Percentiles rank a stretch among this genome's conserved stretches.
Evolutionary conservation across 2,329 filamentous ascomycete genomes (phyloP).

Genomic region (Endoconidiophora polonica): DNA sequence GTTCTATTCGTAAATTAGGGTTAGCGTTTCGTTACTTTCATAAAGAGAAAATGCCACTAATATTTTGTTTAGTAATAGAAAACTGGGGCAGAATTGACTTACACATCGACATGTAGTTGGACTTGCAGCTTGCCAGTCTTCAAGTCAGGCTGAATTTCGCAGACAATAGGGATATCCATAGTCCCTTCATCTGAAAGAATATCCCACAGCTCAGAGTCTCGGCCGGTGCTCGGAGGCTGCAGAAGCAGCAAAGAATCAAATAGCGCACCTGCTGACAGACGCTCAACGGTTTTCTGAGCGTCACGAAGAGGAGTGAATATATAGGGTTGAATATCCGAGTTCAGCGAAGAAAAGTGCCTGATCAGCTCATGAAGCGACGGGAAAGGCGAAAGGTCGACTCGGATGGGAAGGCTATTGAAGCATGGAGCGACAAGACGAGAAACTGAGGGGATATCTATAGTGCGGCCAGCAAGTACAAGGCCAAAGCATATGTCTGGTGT

Average conservation of each 20-base stretch:
- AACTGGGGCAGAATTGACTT: constrained; percentile 13
- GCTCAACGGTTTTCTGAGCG: constrained; percentile 39
- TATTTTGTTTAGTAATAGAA: neutral
- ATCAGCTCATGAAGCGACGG: constrained; percentile 37
- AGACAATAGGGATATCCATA: constrained; percentile 64
- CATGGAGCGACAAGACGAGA: constrained; percentile 70
- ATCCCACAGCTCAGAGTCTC: constrained; percentile 39
- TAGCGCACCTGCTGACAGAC: constrained; percentile 29
- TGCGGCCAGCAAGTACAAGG: constrained; percentile 67
- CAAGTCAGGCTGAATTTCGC: constrained; percentile 47
- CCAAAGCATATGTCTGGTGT: constrained; percentile 66
- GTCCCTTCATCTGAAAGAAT: constrained; percentile 38
- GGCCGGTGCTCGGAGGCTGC: constrained; percentile 43
- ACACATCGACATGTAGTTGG: constrained; percentile 45
- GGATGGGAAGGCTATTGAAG: constrained; percentile 74
- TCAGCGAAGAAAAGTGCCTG: constrained; percentile 42
- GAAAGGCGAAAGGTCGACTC: constrained; percentile 33
- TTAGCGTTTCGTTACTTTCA: neutral
- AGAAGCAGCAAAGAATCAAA: constrained; percentile 73
- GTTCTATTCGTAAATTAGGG: neutral
- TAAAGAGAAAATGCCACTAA: neutral
- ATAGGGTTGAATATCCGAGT: constrained; percentile 44
- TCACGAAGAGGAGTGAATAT: constrained; percentile 61
- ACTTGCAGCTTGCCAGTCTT: constrained; percentile 36
- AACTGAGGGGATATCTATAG: constrained; percentile 45